These are phyloP conservation scores for Besnoitia besnoiti DNA, from an alignment of 169 alveolate genomes.

Conservation along the genomic window DNA sequence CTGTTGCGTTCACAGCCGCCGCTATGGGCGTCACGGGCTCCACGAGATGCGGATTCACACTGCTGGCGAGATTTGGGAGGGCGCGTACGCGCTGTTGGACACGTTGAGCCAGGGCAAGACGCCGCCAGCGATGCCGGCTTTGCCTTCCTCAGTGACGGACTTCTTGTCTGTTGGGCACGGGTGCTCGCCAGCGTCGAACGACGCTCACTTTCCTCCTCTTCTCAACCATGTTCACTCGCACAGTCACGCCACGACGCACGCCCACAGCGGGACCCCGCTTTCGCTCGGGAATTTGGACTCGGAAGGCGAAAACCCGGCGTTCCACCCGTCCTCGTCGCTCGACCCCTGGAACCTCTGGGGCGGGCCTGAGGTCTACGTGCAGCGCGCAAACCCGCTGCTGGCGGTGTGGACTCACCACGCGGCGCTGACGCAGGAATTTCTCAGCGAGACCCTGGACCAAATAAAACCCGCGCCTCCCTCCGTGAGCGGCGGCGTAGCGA, in stretches of 20 bases:
- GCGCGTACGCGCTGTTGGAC: background rate
- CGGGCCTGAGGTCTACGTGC: constrained; percentile 17
- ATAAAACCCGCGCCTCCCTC: background rate
- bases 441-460: constrained; percentile 17
- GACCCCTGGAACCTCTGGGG: constrained; percentile 27
- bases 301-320: background rate
- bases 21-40: constrained; percentile 54
- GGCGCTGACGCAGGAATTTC: constrained; percentile 36
- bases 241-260: no score
- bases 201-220: no score
- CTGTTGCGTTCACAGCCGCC: constrained; percentile 6
- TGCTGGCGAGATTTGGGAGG: constrained; percentile 39
- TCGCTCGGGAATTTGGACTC: background rate
- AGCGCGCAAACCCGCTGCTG: constrained; percentile 35
- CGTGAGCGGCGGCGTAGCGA: background rate
- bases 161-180: no score
- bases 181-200: no score
- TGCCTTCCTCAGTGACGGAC: background rate
- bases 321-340: background rate
- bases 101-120: background rate
- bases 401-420: constrained; percentile 62
- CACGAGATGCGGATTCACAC: constrained; percentile 46
- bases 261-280: background rate
- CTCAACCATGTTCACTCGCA: no score
- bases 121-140: background rate